These are phyloP conservation scores for Perilla frutescens DNA, from an alignment of 257 asterid species.

Conservation along the genomic window DNA sequence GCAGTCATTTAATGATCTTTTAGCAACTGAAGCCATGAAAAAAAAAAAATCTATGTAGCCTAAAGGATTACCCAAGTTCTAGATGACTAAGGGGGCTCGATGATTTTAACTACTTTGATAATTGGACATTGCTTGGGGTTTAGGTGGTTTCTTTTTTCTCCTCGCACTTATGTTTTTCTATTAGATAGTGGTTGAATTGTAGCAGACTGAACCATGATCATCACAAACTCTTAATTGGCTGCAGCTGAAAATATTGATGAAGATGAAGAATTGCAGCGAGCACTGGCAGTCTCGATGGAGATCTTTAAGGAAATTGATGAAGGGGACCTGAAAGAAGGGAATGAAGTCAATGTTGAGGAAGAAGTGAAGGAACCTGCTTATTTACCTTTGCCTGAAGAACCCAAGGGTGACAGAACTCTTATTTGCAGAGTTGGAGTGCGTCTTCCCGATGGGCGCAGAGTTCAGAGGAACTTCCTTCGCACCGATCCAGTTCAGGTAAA, in stretches of 20 bases:
- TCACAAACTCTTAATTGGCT: constrained; percentile 31
- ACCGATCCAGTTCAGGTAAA: constrained; percentile 78
- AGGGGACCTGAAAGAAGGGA: constrained; percentile 43
- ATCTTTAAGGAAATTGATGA: constrained; percentile 46
- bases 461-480: constrained; percentile 83
- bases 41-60: neutral
- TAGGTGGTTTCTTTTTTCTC: constrained; percentile 19
- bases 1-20: constrained; percentile 1
- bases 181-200: constrained; percentile 10
- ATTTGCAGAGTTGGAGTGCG: constrained; percentile 90
- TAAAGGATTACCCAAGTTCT: constrained; percentile 7
- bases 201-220: constrained; percentile 18
- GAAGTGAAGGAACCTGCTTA: constrained; percentile 54
- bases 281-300: constrained; percentile 86
- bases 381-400: constrained; percentile 85
- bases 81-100: neutral
- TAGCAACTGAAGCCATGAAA: neutral
- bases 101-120: constrained; percentile 4
- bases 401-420: constrained; percentile 69
- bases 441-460: constrained; percentile 92
- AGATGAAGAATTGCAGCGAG: constrained; percentile 68
- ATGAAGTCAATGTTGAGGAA: constrained; percentile 44
- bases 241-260: constrained; percentile 62
- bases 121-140: constrained; percentile 8
- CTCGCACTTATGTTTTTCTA: constrained; percentile 20